phyloP scores from a whole-genome alignment of 2,329 filamentous ascomycete genomes.

The Fusarium circinatum region DNA sequence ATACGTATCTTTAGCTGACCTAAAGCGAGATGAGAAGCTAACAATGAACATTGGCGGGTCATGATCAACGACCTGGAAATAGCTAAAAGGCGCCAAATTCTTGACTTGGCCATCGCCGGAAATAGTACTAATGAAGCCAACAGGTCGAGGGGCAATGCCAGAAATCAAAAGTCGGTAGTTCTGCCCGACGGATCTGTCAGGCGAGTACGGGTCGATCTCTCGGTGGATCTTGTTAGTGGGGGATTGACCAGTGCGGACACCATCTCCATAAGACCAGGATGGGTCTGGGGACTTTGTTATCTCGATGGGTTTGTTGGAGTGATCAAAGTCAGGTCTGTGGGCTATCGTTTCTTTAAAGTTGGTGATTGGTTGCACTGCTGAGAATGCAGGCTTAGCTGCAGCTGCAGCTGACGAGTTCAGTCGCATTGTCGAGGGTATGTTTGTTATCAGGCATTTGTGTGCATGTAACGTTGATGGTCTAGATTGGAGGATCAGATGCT shows the following conservation, averaged over 20 bases:
- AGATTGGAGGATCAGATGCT: neutral
- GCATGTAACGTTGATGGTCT: neutral
- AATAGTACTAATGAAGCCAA: constrained; percentile 67
- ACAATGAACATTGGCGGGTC: constrained; percentile 86
- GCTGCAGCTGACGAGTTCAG: constrained; percentile 26
- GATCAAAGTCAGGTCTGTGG: constrained; percentile 41
- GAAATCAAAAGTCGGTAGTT: constrained; percentile 92
- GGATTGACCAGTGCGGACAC: constrained; percentile 38
- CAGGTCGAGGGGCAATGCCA: constrained; percentile 80
- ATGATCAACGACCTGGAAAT: constrained; percentile 84
- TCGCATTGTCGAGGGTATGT: neutral
- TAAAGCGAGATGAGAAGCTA: constrained; percentile 58
- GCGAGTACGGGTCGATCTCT: constrained; percentile 80
- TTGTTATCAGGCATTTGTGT: neutral
- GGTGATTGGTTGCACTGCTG: constrained; percentile 36
- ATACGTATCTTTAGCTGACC: constrained; percentile 79
- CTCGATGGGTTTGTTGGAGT: constrained; percentile 30
- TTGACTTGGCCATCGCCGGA: constrained; percentile 66
- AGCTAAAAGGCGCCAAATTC: constrained; percentile 90
- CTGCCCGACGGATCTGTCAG: constrained; percentile 71
- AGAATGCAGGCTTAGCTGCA: constrained; percentile 32
- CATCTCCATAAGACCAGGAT: constrained; percentile 59
- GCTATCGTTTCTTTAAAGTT: constrained; percentile 41
- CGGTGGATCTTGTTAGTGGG: constrained; percentile 60
- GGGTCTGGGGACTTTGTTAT: constrained; percentile 53